Evolutionary conservation across 2,329 filamentous ascomycete species (phyloP).

Genomic region (Reticulascus tulasneorum): DNA sequence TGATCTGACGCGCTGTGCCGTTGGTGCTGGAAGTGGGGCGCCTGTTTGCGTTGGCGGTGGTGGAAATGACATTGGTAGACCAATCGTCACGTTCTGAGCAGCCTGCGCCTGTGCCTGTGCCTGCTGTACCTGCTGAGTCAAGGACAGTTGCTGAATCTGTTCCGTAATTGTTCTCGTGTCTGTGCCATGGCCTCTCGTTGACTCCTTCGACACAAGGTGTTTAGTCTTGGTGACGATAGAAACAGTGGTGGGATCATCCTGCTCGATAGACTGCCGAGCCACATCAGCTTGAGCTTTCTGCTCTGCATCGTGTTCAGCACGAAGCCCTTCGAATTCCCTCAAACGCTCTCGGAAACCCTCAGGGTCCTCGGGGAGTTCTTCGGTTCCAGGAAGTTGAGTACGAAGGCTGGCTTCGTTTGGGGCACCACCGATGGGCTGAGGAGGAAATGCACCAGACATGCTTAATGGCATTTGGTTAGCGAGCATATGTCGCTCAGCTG

Average conservation of each 20-base stretch:
- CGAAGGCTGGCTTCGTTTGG: conserved; percentile 35
- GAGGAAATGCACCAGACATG: conserved; percentile 20
- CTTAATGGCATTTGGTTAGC: conserved; percentile 30
- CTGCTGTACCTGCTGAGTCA: conserved; percentile 83
- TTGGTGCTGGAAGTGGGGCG: conserved; percentile 82
- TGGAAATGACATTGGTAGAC: conserved; percentile 73
- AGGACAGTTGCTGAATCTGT: conserved; percentile 46
- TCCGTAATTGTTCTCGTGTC: conserved; percentile 14
- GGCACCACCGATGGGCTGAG: conserved; percentile 34
- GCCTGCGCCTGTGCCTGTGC: conserved; percentile 49
- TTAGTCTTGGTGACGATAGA: conserved; percentile 7
- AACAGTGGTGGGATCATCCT: conserved; percentile 1
- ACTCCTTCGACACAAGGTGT: conserved; percentile 12
- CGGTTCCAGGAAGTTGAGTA: conserved; percentile 44
- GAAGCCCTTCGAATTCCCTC: conserved; percentile 76
- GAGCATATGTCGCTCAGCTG: conserved; percentile 50
- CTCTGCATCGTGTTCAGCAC: conserved; percentile 65
- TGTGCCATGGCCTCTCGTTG: conserved; percentile 7
- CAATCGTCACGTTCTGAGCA: conserved; percentile 48
- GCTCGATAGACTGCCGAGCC: conserved; percentile 13
- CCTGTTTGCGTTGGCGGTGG: conserved; percentile 68
- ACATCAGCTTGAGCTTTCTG: conserved; percentile 21
- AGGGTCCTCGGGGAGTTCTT: conserved; percentile 48
- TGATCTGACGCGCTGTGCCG: conserved; percentile 77
- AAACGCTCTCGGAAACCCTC: conserved; percentile 68